Evolutionary conservation across 306 rosid species (phyloP).

Genomic region (Sphenostylis stenocarpa): DNA sequence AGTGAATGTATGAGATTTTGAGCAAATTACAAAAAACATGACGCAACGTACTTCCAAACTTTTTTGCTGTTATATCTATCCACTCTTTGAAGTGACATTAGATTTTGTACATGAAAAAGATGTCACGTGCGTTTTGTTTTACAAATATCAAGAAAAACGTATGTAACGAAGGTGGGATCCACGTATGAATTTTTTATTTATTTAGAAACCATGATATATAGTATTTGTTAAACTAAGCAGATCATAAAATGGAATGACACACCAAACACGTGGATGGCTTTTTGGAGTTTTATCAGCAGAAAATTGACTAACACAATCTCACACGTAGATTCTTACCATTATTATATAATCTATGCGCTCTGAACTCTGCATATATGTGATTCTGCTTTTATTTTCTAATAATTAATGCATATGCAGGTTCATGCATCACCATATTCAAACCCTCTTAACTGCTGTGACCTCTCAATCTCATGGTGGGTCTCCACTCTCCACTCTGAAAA

Average conservation of each 20-base stretch:
- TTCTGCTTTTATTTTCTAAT: not conserved
- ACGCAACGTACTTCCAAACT: not conserved
- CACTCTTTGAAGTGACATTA: constrained; percentile 8
- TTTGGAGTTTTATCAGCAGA: not conserved
- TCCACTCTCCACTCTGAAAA: constrained; percentile 11
- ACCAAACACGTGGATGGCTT: constrained; percentile 33
- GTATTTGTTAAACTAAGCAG: not conserved
- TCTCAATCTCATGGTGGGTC: constrained; percentile 10
- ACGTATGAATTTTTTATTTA: constrained; percentile 1
- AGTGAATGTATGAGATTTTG: not conserved
- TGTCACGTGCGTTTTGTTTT: constrained; percentile 9
- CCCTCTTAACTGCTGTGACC: not conserved
- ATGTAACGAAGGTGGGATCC: constrained; percentile 19
- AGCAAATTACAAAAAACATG: not conserved
- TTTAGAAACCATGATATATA: not conserved
- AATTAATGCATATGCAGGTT: not conserved
- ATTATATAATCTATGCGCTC: not conserved
- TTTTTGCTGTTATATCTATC: not conserved
- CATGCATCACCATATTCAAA: constrained; percentile 29
- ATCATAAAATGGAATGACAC: not conserved
- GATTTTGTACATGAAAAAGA: constrained; percentile 15
- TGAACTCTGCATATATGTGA: not conserved
- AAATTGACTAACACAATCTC: constrained; percentile 19
- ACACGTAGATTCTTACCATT: constrained; percentile 1
- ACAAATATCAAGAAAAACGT: not conserved